These are phyloP conservation scores for Pythium utonaiense DNA, from an alignment of 352 stramenopile genomes.

Conservation along the genomic window DNA sequence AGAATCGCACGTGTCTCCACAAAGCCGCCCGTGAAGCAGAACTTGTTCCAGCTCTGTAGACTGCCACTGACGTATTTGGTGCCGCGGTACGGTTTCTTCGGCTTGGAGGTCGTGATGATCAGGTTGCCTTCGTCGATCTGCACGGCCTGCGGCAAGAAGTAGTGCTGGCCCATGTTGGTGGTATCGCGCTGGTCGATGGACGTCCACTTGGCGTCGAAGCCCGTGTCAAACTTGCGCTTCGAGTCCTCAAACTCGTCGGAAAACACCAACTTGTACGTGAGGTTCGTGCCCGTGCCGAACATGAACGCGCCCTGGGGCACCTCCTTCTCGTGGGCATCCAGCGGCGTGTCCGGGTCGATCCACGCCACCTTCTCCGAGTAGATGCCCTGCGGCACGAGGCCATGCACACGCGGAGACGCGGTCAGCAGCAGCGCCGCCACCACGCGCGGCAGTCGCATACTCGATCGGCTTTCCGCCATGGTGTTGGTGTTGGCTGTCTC, in stretches of 20 bases:
- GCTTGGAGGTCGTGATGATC: slow-evolving; percentile 89
- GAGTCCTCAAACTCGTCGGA: slow-evolving; percentile 97
- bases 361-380: slow-evolving; percentile 44
- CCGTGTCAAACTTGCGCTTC: slow-evolving; percentile 91
- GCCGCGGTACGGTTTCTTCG: slow-evolving; percentile 72
- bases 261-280: slow-evolving; percentile 89
- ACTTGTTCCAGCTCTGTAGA: slow-evolving; percentile 98
- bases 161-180: slow-evolving; percentile 94
- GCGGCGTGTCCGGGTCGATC: slow-evolving; percentile 80
- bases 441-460: slow-evolving; percentile 2
- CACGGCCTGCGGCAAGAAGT: slow-evolving; percentile 92
- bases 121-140: slow-evolving; percentile 92
- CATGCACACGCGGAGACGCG: slow-evolving; percentile 23
- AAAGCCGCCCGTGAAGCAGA: slow-evolving; percentile 97
- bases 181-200: slow-evolving; percentile 94
- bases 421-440: slow-evolving; percentile 19
- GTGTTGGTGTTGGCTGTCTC: background rate
- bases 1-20: slow-evolving; percentile 93
- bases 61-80: slow-evolving; percentile 89
- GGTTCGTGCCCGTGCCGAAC: slow-evolving; percentile 31
- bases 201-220: slow-evolving; percentile 95
- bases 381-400: slow-evolving; percentile 31
- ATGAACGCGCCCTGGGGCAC: slow-evolving; percentile 39
- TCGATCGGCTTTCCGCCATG: background rate
- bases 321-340: slow-evolving; percentile 35